Conservation (phyloP, 2,329 filamentous ascomycete species). For the Fusarium cyanostomum region DNA sequence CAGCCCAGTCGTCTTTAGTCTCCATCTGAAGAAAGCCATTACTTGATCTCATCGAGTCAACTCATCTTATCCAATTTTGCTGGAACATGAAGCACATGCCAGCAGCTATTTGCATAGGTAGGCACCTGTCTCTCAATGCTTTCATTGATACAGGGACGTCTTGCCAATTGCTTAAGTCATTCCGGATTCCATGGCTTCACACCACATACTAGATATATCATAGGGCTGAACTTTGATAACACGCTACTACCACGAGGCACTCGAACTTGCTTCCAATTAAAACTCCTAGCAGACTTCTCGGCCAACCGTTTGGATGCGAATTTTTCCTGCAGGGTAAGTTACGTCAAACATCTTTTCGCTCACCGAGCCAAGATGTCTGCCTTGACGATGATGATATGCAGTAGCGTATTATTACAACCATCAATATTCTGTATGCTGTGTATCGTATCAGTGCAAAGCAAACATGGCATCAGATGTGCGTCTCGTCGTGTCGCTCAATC, state of each 20-base stretch:
- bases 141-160: slow-evolving; percentile 17
- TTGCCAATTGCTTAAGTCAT: slow-evolving; percentile 13
- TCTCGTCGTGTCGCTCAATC: slow-evolving; percentile 5
- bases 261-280: too few relatives aligned
- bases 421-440: background rate
- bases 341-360: background rate
- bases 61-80: slow-evolving; percentile 17
- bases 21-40: slow-evolving; percentile 42
- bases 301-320: background rate
- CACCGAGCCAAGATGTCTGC: background rate
- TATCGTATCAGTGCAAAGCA: background rate
- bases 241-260: too few relatives aligned
- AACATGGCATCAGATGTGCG: background rate
- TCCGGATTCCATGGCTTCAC: slow-evolving; percentile 12
- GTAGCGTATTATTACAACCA: background rate
- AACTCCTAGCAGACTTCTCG: too few relatives aligned
- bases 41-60: slow-evolving; percentile 60
- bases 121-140: background rate
- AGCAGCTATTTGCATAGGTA: slow-evolving; percentile 29
- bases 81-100: background rate
- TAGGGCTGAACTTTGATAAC: background rate
- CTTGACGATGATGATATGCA: background rate
- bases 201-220: background rate
- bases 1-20: slow-evolving; percentile 27
- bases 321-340: background rate